Evolutionary conservation across 2,329 filamentous ascomycete species (phyloP).

Genomic region (Fusarium falciforme): DNA sequence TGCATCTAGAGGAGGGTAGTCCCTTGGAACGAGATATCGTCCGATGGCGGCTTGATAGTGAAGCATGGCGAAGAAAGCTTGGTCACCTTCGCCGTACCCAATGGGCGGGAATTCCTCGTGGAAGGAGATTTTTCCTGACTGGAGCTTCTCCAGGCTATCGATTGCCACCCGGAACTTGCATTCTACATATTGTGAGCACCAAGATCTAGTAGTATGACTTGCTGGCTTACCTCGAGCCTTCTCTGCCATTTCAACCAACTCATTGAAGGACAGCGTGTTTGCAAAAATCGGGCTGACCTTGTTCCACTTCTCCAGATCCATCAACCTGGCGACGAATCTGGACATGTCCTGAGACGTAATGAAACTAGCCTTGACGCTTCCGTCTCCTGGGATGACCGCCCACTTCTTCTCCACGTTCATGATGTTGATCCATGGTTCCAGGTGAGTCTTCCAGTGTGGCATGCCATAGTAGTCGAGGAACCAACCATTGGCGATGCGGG

Average conservation of each 20-base stretch:
- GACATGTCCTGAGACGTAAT: conserved; percentile 39
- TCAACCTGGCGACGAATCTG: conserved; percentile 24
- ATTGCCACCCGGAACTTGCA: conserved; percentile 22
- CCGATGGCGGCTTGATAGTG: conserved; percentile 33
- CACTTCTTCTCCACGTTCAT: conserved; percentile 40
- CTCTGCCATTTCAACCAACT: conserved; percentile 24
- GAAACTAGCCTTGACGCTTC: conserved; percentile 24
- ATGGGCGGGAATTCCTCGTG: conserved; percentile 32
- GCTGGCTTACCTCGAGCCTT: conserved; percentile 15
- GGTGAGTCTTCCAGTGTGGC: conserved; percentile 32
- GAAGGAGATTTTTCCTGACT: conserved; percentile 41
- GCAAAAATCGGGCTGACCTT: conserved; percentile 18
- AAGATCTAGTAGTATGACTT: accelerated
- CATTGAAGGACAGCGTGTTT: conserved; percentile 21
- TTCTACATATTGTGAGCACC: background rate
- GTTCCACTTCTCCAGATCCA: conserved; percentile 27
- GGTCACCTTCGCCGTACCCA: conserved; percentile 21
- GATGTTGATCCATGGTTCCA: conserved; percentile 40
- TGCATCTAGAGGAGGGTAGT: conserved; percentile 6
- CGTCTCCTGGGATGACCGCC: conserved; percentile 31
- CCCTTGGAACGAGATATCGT: conserved; percentile 11
- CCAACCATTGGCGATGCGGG: conserved; percentile 36
- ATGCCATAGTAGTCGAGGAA: conserved; percentile 45
- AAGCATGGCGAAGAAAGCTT: conserved; percentile 35
- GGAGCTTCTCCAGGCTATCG: conserved; percentile 37